Evolutionary conservation across 2,329 filamentous ascomycete species (phyloP), one percentile per base, ranked within the genome.

Genomic region (Myriangium duriaei): DNA sequence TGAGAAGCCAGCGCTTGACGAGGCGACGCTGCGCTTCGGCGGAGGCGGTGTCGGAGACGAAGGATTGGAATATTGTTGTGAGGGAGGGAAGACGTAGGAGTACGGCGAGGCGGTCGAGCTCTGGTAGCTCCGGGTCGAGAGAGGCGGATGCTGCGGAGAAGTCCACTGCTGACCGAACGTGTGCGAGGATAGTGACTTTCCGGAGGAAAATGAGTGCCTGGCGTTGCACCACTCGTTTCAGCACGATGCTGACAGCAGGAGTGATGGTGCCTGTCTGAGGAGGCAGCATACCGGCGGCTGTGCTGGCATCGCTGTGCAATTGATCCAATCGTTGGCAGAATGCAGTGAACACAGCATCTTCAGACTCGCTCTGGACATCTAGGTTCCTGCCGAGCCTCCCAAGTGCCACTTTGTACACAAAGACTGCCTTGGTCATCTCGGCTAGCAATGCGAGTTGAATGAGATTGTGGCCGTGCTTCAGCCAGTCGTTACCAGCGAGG

Each of bases 141-240:
- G 51, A 45, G 35, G 84, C 72, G 43, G 81, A 76, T 0, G 76
- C 67, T 31, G 71, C 67, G 4, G 69, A 64, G 51, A 96, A 87
- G 47, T 94, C 83, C 35, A 96, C 76, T 12, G 88, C 88, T 53
- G 83, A 86, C 49, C 84, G 81, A 43, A 92, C 79, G 55, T 96
- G 79, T 45, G 96, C 73, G 26, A 96, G 73, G 33, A 98, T 73
- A 31, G 77, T 71, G 5, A 72, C 71, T 62, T 98, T 98, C 42
- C 91, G 80, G 28, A 98, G 66, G 63, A 95, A 98, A 0, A 76
- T 70, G n/a, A 95, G 68, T 3, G 86, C 85, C 52, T 96, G 98
- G 51, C 80, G 86, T 45, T 78, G 75, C 15, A 84, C 70, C 42
- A 68, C 49, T 11, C 51, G 54, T 5, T 60, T 47, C 18, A 56